Percentiles rank a stretch among this genome's conserved stretches.
Conservation (phyloP, 345 rosid genomes). For the Cardamine resedifolia region DNA sequence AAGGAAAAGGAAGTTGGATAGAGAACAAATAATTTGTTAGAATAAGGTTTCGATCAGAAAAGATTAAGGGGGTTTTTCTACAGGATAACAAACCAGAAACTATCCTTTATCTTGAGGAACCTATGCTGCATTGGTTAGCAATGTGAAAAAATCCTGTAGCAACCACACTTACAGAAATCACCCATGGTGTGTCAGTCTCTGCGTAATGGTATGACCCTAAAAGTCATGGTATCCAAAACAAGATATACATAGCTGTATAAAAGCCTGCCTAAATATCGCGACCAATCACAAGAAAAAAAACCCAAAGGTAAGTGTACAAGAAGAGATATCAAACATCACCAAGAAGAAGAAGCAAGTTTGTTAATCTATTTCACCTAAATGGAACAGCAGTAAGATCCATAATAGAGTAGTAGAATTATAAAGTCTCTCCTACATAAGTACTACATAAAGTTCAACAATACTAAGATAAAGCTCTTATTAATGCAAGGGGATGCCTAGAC, state of each 20-base stretch:
- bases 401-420: slow-evolving; percentile 32
- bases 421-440: slow-evolving; percentile 40
- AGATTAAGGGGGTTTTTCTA: slow-evolving; percentile 3
- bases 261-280: slow-evolving; percentile 19
- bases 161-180: slow-evolving; percentile 33
- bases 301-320: slow-evolving; percentile 7
- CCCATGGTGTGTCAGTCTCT: slow-evolving; percentile 15
- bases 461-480: slow-evolving; percentile 53
- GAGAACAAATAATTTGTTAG: slow-evolving; percentile 19
- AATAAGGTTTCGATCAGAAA: neutral
- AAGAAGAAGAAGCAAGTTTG: slow-evolving; percentile 27
- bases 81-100: slow-evolving; percentile 26
- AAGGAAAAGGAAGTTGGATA: slow-evolving; percentile 10
- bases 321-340: slow-evolving; percentile 25
- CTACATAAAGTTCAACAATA: slow-evolving; percentile 44
- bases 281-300: slow-evolving; percentile 14
- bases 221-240: slow-evolving; percentile 22
- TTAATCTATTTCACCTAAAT: slow-evolving; percentile 32
- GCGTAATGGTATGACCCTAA: slow-evolving; percentile 2
- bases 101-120: slow-evolving; percentile 15
- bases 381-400: slow-evolving; percentile 21
- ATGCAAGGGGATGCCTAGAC: slow-evolving; percentile 47
- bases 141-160: slow-evolving; percentile 11
- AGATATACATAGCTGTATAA: slow-evolving; percentile 26
- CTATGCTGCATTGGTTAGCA: slow-evolving; percentile 27